Percentiles rank a stretch among this genome's conserved stretches.
These are phyloP conservation scores for Raphanus hybrid DNA, from an alignment of 441 rosid genomes.

Conservation along the genomic window DNA sequence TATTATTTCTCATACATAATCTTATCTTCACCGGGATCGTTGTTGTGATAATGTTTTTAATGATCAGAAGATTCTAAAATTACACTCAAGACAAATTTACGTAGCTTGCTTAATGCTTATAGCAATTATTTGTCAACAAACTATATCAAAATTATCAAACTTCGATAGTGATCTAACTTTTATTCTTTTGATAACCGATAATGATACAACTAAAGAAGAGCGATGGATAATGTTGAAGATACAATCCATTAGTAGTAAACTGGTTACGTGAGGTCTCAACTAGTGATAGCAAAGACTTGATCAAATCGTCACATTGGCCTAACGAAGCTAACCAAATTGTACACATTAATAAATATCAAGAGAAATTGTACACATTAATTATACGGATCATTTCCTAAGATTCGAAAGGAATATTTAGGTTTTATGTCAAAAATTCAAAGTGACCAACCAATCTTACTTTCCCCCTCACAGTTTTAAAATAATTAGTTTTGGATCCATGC, in stretches of 20 bases:
- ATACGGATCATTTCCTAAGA: constrained; percentile 8
- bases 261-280: constrained; percentile 15
- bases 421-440: constrained; percentile 27
- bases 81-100: constrained; percentile 1
- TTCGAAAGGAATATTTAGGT: constrained; percentile 36
- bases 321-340: constrained; percentile 29
- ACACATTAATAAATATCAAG: background rate
- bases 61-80: constrained; percentile 12
- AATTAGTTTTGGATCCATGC: constrained; percentile 13
- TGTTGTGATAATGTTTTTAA: constrained; percentile 23
- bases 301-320: constrained; percentile 29
- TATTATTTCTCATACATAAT: constrained; percentile 26
- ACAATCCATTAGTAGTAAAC: background rate
- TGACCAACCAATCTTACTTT: constrained; percentile 38
- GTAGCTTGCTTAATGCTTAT: background rate
- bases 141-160: constrained; percentile 4
- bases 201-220: constrained; percentile 20
- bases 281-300: constrained; percentile 19
- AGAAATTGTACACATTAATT: constrained; percentile 15
- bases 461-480: background rate
- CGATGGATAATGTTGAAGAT: background rate
- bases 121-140: background rate
- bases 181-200: background rate
- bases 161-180: constrained; percentile 7
- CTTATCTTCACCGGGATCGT: constrained; percentile 34